These are phyloP conservation scores for Podila verticillata DNA, from an alignment of 192 early-diverging fungal species.

Conservation along the genomic window DNA sequence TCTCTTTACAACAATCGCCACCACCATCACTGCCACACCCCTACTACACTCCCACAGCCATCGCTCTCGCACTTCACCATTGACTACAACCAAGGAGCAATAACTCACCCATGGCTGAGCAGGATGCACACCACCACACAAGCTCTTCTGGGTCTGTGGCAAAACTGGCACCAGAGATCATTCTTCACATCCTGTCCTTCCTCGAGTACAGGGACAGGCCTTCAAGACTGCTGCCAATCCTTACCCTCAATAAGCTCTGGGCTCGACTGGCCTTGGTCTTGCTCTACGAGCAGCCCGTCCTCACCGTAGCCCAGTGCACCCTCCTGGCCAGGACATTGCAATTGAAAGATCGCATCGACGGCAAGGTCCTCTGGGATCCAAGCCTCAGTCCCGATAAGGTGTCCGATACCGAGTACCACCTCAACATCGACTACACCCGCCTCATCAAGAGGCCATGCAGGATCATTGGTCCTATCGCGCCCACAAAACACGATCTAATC, in stretches of 20 bases:
- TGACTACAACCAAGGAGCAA: not conserved
- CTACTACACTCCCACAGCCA: too few species aligned
- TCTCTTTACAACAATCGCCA: too few species aligned
- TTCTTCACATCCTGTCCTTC: slow-evolving; percentile 38
- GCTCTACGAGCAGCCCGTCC: slow-evolving; percentile 37
- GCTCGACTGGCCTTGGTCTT: slow-evolving; percentile 26
- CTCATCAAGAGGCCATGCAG: slow-evolving; percentile 46
- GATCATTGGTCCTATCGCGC: slow-evolving; percentile 7
- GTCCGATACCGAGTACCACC: not conserved
- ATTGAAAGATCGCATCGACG: slow-evolving; percentile 30
- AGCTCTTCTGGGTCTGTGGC: not conserved
- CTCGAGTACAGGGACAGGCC: slow-evolving; percentile 10
- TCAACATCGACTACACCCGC: slow-evolving; percentile 29
- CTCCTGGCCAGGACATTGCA: slow-evolving; percentile 8
- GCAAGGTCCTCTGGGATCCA: slow-evolving; percentile 28
- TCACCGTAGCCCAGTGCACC: slow-evolving; percentile 1
- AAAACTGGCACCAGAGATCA: slow-evolving; percentile 33
- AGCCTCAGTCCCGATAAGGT: not conserved
- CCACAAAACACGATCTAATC: slow-evolving; percentile 26
- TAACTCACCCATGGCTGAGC: too few species aligned
- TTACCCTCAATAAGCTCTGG: slow-evolving; percentile 41
- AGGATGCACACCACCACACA: not conserved
- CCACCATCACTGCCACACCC: too few species aligned
- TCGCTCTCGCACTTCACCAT: not conserved
- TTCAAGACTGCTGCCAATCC: slow-evolving; percentile 20